These are phyloP conservation scores for Phialocephala sp. DNA, from an alignment of 2,329 filamentous ascomycete species.

Conservation along the genomic window DNA sequence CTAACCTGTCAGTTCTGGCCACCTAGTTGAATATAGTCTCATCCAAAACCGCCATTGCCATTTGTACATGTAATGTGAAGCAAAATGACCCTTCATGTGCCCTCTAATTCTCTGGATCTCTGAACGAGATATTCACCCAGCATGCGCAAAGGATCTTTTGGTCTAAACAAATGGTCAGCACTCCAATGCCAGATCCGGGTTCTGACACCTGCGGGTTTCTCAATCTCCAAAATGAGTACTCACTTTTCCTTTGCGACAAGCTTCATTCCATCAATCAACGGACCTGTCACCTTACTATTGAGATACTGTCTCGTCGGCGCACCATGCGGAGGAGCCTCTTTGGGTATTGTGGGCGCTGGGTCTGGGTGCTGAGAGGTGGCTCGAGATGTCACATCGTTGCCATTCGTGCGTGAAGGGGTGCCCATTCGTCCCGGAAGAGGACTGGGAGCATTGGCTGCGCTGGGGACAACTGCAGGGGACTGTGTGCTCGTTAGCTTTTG, in stretches of 20 bases:
- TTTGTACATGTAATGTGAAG: background rate
- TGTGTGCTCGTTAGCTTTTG: constrained; percentile 25
- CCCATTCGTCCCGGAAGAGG: constrained; percentile 49
- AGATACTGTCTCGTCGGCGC: constrained; percentile 74
- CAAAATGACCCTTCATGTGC: constrained; percentile 22
- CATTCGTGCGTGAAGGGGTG: constrained; percentile 52
- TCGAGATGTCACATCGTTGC: constrained; percentile 53
- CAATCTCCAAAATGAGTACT: constrained; percentile 43
- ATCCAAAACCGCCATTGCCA: background rate
- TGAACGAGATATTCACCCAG: constrained; percentile 75
- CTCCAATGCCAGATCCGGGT: constrained; percentile 11
- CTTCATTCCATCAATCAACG: constrained; percentile 78
- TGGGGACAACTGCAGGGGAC: constrained; percentile 35
- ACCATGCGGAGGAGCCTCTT: constrained; percentile 66
- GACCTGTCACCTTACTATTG: constrained; percentile 72
- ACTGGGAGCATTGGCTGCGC: constrained; percentile 34
- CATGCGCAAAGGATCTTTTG: constrained; percentile 69
- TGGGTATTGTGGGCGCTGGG: constrained; percentile 56
- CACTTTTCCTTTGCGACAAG: constrained; percentile 72
- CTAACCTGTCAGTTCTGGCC: background rate
- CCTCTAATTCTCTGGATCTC: constrained; percentile 69
- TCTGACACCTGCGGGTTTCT: background rate
- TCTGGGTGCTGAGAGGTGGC: constrained; percentile 64
- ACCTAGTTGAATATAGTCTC: background rate
- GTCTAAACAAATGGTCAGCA: constrained; percentile 49